Percentiles rank a stretch among this genome's conserved stretches.
Conservation (phyloP, 768 basidiomycete genomes). For the Suillus americanus region DNA sequence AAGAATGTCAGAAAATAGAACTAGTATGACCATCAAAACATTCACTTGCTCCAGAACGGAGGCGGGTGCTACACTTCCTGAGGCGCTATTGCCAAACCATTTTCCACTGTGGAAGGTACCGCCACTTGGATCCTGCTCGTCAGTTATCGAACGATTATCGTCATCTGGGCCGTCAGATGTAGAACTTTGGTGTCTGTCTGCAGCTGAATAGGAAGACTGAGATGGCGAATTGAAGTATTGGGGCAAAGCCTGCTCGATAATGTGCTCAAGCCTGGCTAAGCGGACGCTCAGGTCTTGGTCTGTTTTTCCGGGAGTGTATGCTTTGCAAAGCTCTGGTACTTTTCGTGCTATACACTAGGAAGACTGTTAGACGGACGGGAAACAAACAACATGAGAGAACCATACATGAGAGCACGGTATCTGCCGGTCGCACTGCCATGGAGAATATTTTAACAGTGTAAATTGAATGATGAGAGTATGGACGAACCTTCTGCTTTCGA, state of each 20-base stretch:
- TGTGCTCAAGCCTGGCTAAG: slow-evolving; percentile 74
- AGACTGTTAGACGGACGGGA: slow-evolving; percentile 16
- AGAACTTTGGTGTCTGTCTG: slow-evolving; percentile 43
- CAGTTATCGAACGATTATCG: slow-evolving; percentile 68
- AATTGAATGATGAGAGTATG: slow-evolving; percentile 15
- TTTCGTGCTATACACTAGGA: slow-evolving; percentile 78
- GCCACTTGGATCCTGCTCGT: slow-evolving; percentile 74
- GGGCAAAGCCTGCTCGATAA: slow-evolving; percentile 77
- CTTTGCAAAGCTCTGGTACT: slow-evolving; percentile 84
- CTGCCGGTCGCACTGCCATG: slow-evolving; percentile 75
- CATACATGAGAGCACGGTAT: slow-evolving; percentile 80
- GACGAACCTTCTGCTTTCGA: slow-evolving; percentile 76
- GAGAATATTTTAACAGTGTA: slow-evolving; percentile 17
- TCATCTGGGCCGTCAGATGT: slow-evolving; percentile 56
- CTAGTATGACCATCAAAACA: slow-evolving; percentile 20
- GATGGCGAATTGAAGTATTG: slow-evolving; percentile 57
- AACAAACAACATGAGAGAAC: slow-evolving; percentile 15
- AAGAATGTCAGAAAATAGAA: slow-evolving; percentile 21
- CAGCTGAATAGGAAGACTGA: slow-evolving; percentile 32
- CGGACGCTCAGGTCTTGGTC: slow-evolving; percentile 81
- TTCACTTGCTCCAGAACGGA: slow-evolving; percentile 78
- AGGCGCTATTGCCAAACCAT: slow-evolving; percentile 84
- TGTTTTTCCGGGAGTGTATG: slow-evolving; percentile 84
- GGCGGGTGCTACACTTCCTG: slow-evolving; percentile 78
- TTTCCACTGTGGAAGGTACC: slow-evolving; percentile 82